Evolutionary conservation across 306 rosid species (phyloP).

Genomic region (Vigna nakashimae): DNA sequence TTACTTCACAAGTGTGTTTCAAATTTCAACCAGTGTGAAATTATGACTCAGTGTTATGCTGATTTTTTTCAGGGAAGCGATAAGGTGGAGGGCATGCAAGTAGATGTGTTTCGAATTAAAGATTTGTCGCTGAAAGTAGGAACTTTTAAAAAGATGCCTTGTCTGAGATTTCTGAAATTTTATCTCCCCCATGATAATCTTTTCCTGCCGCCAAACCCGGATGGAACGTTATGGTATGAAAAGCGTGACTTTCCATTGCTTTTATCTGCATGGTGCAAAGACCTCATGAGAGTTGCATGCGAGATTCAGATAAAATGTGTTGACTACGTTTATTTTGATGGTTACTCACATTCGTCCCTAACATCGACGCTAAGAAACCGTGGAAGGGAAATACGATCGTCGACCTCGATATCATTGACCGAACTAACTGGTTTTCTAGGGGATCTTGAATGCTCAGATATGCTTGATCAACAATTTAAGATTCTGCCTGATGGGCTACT

Average conservation of each 20-base stretch:
- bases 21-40: too few relatives aligned
- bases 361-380: too few relatives aligned
- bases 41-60: not conserved
- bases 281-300: not conserved
- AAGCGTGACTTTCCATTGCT: not conserved
- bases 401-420: too few relatives aligned
- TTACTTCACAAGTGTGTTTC: not conserved
- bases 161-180: not conserved
- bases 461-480: too few relatives aligned
- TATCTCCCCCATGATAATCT: slow-evolving; percentile 25
- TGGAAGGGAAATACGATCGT: too few relatives aligned
- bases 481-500: too few relatives aligned
- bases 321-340: rapidly evolving
- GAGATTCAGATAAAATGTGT: slow-evolving; percentile 3
- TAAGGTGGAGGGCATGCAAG: not conserved
- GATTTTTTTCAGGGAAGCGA: slow-evolving; percentile 1
- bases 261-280: not conserved
- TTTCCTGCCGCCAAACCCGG: not conserved
- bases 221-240: not conserved
- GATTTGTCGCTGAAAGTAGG: not conserved
- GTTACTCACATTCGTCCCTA: not conserved
- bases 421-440: too few relatives aligned
- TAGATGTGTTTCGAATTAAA: slow-evolving; percentile 8
- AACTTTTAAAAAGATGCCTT: slow-evolving; percentile 21
- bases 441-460: too few relatives aligned